Percentiles rank a stretch among this genome's conserved stretches.
Conservation (phyloP, 768 basidiomycete genomes). For the Boletus coccyginus region DNA sequence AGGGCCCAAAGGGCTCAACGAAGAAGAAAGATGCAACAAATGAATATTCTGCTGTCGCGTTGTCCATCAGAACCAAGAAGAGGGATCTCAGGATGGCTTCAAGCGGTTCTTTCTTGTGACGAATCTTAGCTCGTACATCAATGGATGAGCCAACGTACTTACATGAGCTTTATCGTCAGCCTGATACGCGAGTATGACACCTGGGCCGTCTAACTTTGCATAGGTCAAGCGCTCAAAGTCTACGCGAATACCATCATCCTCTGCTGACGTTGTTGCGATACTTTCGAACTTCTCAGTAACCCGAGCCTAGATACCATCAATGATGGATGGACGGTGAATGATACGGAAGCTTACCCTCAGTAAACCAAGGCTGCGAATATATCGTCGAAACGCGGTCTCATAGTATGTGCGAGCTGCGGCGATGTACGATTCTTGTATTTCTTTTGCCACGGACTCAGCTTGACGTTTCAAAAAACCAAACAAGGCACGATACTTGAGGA, state of each 20-base stretch:
- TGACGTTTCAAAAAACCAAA: conserved; percentile 86
- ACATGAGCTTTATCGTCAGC: conserved; percentile 88
- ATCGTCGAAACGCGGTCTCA: conserved; percentile 92
- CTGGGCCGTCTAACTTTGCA: conserved; percentile 76
- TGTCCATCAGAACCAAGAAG: conserved; percentile 90
- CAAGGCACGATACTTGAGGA: conserved; percentile 79
- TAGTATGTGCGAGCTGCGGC: conserved; percentile 85
- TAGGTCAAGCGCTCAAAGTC: conserved; percentile 60
- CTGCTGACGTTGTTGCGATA: conserved; percentile 48
- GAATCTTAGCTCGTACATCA: conserved; percentile 12
- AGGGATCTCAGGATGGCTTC: conserved; percentile 86
- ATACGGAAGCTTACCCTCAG: conserved; percentile 55
- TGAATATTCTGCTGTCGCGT: conserved; percentile 87
- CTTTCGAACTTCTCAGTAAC: conserved; percentile 66
- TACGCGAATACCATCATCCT: conserved; percentile 37
- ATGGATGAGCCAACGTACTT: conserved; percentile 30
- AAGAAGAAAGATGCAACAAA: conserved; percentile 87
- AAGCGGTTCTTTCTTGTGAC: conserved; percentile 66
- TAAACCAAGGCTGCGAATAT: conserved; percentile 75
- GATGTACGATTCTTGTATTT: conserved; percentile 85
- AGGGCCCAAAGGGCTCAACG: conserved; percentile 21
- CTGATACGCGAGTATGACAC: conserved; percentile 80
- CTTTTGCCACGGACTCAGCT: conserved; percentile 75
- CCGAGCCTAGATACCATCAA: conserved; percentile 47
- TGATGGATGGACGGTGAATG: background rate